phyloP scores from a whole-genome alignment of 1,284 basidiomycete genomes.

The Fistulinella staudtii region DNA sequence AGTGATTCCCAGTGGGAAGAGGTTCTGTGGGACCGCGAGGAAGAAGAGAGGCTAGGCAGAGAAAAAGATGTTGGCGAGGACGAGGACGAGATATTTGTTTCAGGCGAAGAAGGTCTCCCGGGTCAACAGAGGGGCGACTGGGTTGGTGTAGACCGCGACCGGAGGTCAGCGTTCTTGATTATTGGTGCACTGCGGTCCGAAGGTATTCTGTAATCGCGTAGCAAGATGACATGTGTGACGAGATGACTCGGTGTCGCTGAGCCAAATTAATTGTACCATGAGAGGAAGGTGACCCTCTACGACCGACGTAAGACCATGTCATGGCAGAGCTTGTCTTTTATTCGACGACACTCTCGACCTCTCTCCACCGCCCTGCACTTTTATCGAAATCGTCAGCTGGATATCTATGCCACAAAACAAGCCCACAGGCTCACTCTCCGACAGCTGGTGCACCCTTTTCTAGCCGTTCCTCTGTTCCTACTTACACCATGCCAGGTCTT shows the following conservation, averaged over 20 bases:
- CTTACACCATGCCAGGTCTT: slow-evolving; percentile 45
- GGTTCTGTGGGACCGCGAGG: slow-evolving; percentile 69
- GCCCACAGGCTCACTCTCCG: slow-evolving; percentile 74
- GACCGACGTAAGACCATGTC: slow-evolving; percentile 27
- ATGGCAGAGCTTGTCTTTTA: slow-evolving; percentile 15
- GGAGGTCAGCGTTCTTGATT: slow-evolving; percentile 71
- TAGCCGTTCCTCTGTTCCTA: slow-evolving; percentile 7
- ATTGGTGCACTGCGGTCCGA: slow-evolving; percentile 69
- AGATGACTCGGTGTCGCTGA: no score
- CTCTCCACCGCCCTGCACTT: slow-evolving; percentile 64
- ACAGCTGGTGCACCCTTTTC: slow-evolving; percentile 61
- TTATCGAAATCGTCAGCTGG: slow-evolving; percentile 82
- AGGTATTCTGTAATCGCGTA: slow-evolving; percentile 48
- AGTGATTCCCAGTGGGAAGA: slow-evolving; percentile 75
- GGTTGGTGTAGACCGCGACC: slow-evolving; percentile 70
- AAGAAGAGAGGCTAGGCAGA: slow-evolving; percentile 41
- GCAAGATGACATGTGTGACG: no score
- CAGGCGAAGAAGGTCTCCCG: slow-evolving; percentile 49
- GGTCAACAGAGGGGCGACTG: slow-evolving; percentile 56
- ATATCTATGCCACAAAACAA: slow-evolving; percentile 74
- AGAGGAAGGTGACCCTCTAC: not conserved
- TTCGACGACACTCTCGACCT: slow-evolving; percentile 20
- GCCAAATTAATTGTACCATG: no score
- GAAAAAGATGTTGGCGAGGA: slow-evolving; percentile 23
- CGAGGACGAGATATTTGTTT: slow-evolving; percentile 50